Evolutionary conservation across 2,329 filamentous ascomycete species (phyloP).

Genomic region (Atkinsonella texensis): DNA sequence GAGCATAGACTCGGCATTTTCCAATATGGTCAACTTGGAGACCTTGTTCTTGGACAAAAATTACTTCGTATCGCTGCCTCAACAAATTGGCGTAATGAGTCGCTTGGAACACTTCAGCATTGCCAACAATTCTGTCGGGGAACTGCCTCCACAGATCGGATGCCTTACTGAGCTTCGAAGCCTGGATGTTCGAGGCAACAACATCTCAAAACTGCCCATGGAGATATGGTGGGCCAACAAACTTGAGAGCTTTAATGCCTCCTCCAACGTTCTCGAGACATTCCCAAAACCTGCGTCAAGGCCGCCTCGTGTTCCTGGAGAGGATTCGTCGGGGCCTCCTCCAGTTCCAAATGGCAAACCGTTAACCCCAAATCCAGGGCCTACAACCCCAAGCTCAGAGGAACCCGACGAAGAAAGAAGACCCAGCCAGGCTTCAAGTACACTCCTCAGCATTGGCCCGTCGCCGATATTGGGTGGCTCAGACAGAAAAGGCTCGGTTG

Average conservation of each 20-base stretch:
- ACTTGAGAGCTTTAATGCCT: conserved; percentile 85
- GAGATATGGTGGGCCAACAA: conserved; percentile 95
- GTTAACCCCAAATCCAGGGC: conserved; percentile 28
- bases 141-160: conserved; percentile 78
- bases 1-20: conserved; percentile 79
- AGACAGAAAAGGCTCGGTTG: conserved; percentile 72
- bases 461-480: conserved; percentile 49
- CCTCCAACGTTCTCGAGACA: conserved; percentile 80
- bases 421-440: conserved; percentile 74
- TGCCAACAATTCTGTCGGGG: conserved; percentile 77
- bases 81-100: conserved; percentile 70
- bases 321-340: conserved; percentile 26
- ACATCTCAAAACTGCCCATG: conserved; percentile 73
- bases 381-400: conserved; percentile 61
- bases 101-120: conserved; percentile 88
- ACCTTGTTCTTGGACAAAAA: conserved; percentile 88
- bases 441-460: conserved; percentile 61
- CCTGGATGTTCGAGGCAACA: conserved; percentile 86
- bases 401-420: conserved; percentile 60
- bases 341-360: conserved; percentile 29
- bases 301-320: conserved; percentile 47
- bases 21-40: conserved; percentile 75
- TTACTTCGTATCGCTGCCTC: conserved; percentile 82
- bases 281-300: conserved; percentile 81
- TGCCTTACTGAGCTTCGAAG: conserved; percentile 74